Evolutionary conservation across 257 asterid species (phyloP).

Genomic region (Jaltomata sinuosa): DNA sequence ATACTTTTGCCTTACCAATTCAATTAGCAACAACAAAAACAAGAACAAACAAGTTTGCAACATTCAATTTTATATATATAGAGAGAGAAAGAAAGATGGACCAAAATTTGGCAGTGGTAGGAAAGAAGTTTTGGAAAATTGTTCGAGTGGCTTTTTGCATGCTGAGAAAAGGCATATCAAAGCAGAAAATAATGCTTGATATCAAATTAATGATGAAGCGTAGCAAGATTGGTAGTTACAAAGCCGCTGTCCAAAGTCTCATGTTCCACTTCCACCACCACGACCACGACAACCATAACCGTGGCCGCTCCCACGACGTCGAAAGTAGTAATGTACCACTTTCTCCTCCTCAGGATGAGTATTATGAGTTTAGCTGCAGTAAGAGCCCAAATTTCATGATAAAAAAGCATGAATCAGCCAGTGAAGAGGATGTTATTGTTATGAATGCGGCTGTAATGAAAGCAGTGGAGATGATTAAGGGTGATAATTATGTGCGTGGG

Average conservation of each 20-base stretch:
- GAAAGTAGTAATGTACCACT: neutral
- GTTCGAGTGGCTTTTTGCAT: slow-evolving; percentile 5
- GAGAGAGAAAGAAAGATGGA: slow-evolving; percentile 2
- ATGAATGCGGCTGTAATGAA: neutral
- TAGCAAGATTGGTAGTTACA: slow-evolving; percentile 9
- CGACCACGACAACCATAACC: neutral
- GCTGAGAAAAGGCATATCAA: slow-evolving; percentile 16
- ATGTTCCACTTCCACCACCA: slow-evolving; percentile 5
- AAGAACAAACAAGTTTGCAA: neutral
- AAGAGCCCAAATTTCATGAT: slow-evolving; percentile 4
- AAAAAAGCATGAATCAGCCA: neutral
- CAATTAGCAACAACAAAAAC: neutral
- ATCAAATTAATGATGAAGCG: slow-evolving; percentile 18
- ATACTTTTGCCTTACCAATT: neutral
- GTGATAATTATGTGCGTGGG: neutral
- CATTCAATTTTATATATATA: neutral
- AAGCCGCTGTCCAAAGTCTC: slow-evolving; percentile 9
- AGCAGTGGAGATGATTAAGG: neutral
- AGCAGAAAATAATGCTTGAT: slow-evolving; percentile 14
- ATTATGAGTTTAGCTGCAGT: slow-evolving; percentile 9
- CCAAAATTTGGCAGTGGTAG: slow-evolving; percentile 9
- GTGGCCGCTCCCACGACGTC: neutral
- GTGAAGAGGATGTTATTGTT: neutral
- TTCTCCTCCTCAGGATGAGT: neutral
- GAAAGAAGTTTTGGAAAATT: slow-evolving; percentile 11